A percentile compares a stretch with the other conserved stretches of the same genome.
phyloP scores from a whole-genome alignment of 2,329 filamentous ascomycete genomes.

The Magnaporthiopsis rhizophila region DNA sequence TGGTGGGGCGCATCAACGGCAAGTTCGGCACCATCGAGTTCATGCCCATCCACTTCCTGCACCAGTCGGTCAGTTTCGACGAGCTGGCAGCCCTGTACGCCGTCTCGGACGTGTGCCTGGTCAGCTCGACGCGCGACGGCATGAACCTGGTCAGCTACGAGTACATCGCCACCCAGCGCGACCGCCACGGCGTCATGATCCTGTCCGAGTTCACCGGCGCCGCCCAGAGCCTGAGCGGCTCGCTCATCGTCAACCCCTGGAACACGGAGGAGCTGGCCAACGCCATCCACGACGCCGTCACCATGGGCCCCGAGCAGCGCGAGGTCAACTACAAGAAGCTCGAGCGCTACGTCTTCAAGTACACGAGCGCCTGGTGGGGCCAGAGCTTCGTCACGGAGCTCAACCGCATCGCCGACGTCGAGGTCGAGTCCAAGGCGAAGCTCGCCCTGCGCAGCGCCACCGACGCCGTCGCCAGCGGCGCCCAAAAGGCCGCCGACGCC shows the following conservation, averaged over 20 bases:
- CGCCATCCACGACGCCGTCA: conserved; percentile 92
- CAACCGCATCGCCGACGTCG: conserved; percentile 6
- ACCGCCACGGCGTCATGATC: conserved; percentile 88
- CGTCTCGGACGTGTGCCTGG: conserved; percentile 84
- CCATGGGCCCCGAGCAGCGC: conserved; percentile 85
- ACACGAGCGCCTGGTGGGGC: conserved; percentile 96
- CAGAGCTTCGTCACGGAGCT: conserved; percentile 86
- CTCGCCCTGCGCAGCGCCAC: conserved; percentile 3
- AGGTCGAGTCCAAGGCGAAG: conserved; percentile 3
- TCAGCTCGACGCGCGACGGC: conserved; percentile 91
- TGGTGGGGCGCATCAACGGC: conserved; percentile 94
- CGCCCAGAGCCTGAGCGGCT: conserved; percentile 87
- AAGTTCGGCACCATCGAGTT: conserved; percentile 96
- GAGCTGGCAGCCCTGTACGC: conserved; percentile 92
- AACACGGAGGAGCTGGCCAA: conserved; percentile 93
- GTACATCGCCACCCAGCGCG: conserved; percentile 89
- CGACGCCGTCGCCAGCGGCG: conserved; percentile 1
- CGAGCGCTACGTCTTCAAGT: conserved; percentile 93
- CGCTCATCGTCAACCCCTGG: conserved; percentile 95
- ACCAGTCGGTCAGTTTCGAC: conserved; percentile 91
- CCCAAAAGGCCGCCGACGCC: background rate
- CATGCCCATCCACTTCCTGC: conserved; percentile 97
- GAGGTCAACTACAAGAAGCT: conserved; percentile 84
- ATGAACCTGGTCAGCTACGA: conserved; percentile 99
- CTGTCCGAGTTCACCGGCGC: conserved; percentile 95